phyloP scores from a whole-genome alignment of 2,329 filamentous ascomycete genomes.

The Phaeosphaeria sp. region DNA sequence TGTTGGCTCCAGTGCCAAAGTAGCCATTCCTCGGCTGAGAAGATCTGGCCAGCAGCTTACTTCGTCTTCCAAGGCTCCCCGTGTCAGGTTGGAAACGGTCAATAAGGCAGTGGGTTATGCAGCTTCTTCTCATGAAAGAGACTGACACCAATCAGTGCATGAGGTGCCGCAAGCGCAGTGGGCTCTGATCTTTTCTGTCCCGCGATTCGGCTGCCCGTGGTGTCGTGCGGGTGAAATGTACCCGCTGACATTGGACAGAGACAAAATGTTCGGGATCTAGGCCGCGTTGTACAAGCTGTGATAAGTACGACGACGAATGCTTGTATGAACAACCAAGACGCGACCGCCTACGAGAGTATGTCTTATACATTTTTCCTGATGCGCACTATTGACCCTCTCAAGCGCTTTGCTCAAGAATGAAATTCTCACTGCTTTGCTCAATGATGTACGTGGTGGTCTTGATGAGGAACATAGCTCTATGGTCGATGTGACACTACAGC shows the following conservation, averaged over 20 bases:
- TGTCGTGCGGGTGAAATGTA: background rate
- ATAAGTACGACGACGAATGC: conserved; percentile 30
- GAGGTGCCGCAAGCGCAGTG: conserved; percentile 26
- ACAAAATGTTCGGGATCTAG: conserved; percentile 44
- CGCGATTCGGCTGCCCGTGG: background rate
- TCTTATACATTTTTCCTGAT: no score
- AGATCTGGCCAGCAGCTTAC: background rate
- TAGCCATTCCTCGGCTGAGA: conserved; percentile 1
- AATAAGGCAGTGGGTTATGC: conserved; percentile 19
- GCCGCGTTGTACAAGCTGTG: conserved; percentile 42
- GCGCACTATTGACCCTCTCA: conserved; percentile 1
- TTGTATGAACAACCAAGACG: conserved; percentile 41
- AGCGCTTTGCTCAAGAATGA: conserved; percentile 17
- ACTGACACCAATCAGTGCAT: conserved; percentile 17
- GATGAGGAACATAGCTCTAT: conserved; percentile 11
- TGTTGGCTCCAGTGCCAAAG: background rate
- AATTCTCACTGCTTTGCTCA: conserved; percentile 21
- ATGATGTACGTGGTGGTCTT: conserved; percentile 19
- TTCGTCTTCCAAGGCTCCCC: conserved; percentile 1
- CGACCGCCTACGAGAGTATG: conserved; percentile 40
- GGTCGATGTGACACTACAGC: conserved; percentile 17
- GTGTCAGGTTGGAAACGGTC: conserved; percentile 11
- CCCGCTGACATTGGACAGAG: conserved; percentile 20
- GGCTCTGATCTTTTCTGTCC: conserved; percentile 1
- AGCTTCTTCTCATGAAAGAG: background rate